phyloP scores from a whole-genome alignment of 2,329 filamentous ascomycete species.

The Pestalotiopsis sp. region DNA sequence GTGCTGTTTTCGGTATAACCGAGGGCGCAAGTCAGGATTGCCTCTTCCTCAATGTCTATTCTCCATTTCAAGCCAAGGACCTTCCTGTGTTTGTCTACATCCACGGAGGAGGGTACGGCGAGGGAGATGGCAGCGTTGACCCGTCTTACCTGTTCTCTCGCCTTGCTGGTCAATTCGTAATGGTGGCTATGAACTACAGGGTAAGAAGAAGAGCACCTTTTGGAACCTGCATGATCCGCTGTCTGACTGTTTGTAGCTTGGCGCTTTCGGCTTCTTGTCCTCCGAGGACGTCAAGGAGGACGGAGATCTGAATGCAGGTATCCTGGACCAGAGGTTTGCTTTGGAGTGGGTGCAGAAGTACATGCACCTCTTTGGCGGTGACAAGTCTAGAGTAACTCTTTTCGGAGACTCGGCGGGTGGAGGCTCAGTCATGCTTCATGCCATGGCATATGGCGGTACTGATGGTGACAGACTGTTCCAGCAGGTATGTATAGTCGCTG shows the following conservation, averaged over 20 bases:
- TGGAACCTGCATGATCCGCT: no score
- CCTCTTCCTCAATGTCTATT: slow-evolving; percentile 46
- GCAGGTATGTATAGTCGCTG: slow-evolving; percentile 45
- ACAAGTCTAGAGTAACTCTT: slow-evolving; percentile 51
- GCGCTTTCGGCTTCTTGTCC: slow-evolving; percentile 3
- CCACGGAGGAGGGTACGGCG: slow-evolving; percentile 22
- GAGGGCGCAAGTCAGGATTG: slow-evolving; percentile 43
- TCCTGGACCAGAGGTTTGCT: slow-evolving; percentile 35
- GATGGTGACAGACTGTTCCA: slow-evolving; percentile 45
- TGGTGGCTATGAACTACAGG: not conserved
- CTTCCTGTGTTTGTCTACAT: slow-evolving; percentile 50
- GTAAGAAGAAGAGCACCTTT: not conserved
- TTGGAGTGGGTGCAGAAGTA: slow-evolving; percentile 53
- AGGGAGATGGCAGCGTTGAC: not conserved
- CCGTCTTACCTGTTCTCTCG: not conserved
- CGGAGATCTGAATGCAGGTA: not conserved
- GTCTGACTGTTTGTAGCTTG: not conserved
- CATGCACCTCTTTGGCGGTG: slow-evolving; percentile 53
- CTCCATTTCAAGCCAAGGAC: slow-evolving; percentile 32
- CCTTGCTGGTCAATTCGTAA: not conserved
- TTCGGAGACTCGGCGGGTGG: slow-evolving; percentile 55
- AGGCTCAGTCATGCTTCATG: slow-evolving; percentile 46
- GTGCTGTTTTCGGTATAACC: slow-evolving; percentile 7
- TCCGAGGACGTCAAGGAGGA: not conserved
- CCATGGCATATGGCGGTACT: slow-evolving; percentile 46